phyloP scores from a whole-genome alignment of 2,329 filamentous ascomycete genomes.

The Epichloe sp. region DNA sequence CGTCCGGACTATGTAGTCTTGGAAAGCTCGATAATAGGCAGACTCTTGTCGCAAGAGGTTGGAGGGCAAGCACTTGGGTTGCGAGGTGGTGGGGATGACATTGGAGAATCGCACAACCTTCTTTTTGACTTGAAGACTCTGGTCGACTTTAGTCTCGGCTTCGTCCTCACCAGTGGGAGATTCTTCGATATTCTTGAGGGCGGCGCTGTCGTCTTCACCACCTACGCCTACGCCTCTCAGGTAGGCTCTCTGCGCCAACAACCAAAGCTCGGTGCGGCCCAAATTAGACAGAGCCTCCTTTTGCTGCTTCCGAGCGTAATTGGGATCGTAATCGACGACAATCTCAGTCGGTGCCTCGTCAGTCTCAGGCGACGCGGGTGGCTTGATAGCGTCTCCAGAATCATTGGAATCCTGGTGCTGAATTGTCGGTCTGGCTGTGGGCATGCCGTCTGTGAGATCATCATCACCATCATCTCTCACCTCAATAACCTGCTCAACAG shows the following conservation, averaged over 20 bases:
- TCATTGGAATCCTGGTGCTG: conserved; percentile 19
- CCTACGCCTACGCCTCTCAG: conserved; percentile 57
- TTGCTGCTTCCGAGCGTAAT: conserved; percentile 62
- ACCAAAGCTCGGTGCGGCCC: conserved; percentile 77
- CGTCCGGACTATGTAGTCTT: conserved; percentile 54
- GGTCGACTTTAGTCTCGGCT: conserved; percentile 14
- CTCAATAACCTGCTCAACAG: conserved; percentile 58
- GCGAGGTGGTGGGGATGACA: conserved; percentile 28
- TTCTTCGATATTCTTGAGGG: conserved; percentile 25
- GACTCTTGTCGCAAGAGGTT: conserved; percentile 49
- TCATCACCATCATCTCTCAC: conserved; percentile 27
- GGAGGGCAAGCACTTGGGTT: conserved; percentile 37
- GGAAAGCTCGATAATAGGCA: conserved; percentile 81
- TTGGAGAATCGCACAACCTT: conserved; percentile 68
- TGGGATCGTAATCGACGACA: conserved; percentile 57
- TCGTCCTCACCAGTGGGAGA: conserved; percentile 17
- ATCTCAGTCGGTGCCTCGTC: conserved; percentile 53
- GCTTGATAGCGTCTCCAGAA: conserved; percentile 17
- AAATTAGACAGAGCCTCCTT: conserved; percentile 59
- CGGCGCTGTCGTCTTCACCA: conserved; percentile 24
- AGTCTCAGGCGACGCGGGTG: conserved; percentile 18
- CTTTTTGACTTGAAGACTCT: conserved; percentile 31
- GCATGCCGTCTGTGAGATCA: conserved; percentile 45
- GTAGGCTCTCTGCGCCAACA: conserved; percentile 69
- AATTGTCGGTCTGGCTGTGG: conserved; percentile 46